phyloP scores from a whole-genome alignment of 139 green algal genomes.

The Haematococcus sp. region DNA sequence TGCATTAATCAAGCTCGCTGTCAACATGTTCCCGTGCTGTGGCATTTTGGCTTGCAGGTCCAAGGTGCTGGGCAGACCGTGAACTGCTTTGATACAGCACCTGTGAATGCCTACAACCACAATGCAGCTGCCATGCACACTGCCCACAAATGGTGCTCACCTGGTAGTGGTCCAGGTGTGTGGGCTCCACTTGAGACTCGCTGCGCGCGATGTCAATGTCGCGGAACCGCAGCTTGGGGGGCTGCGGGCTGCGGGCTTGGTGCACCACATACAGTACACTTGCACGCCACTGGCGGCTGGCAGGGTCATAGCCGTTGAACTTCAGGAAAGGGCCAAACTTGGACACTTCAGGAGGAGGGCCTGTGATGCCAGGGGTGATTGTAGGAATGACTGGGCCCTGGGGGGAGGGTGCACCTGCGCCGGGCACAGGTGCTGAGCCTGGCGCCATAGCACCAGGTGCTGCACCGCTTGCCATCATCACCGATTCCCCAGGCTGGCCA shows the following conservation, averaged over 20 bases:
- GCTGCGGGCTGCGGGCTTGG: conserved; percentile 26
- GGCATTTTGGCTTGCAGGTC: not conserved
- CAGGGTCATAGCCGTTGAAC: conserved; percentile 34
- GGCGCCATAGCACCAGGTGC: too few species aligned
- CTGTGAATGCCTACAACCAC: conserved; percentile 3
- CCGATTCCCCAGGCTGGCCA: too few species aligned
- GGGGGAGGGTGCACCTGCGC: conserved; percentile 31
- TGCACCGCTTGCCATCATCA: too few species aligned
- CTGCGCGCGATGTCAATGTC: conserved; percentile 55
- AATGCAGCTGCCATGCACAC: not conserved
- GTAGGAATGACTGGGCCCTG: conserved; percentile 14
- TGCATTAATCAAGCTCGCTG: not conserved
- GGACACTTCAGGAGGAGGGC: too few species aligned
- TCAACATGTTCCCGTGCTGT: not conserved
- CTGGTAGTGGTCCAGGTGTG: not conserved
- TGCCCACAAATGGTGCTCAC: not conserved
- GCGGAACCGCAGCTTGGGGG: conserved; percentile 9
- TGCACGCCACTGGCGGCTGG: conserved; percentile 62
- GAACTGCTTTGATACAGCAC: not conserved
- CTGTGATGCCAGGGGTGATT: not conserved
- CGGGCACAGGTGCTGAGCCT: not conserved
- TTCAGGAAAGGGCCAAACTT: too few species aligned
- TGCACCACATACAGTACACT: conserved; percentile 53
- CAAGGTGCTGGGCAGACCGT: not conserved
- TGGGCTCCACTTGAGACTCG: conserved; percentile 42